Base-by-base conservation (phyloP, 1,139 yeast genomes). In the Yamadazyma sp. region DNA sequence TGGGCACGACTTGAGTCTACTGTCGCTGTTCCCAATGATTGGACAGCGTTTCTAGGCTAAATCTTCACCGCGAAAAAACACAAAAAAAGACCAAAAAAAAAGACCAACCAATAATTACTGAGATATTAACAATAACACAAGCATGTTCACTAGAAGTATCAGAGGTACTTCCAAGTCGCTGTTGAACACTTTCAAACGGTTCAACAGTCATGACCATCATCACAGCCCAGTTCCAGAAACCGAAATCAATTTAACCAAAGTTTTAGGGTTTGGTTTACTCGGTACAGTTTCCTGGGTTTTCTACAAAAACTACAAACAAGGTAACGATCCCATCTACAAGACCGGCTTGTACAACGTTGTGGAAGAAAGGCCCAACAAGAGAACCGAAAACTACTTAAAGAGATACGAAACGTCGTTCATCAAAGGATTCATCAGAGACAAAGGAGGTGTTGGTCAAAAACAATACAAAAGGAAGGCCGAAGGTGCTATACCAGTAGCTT, bases 381-480 rank as follows among this genome's bases (percentile, higher is more conserved):
- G 77, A 61, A 64, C 59, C 45, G 72, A 66, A 45, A 63, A 59
- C 46, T 66, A 61, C 54, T 56, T 59, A 39, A 64, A 62, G 45
- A 62, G 69, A 51, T 69, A 69, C 58, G 67, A 70, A 51, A 54
- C 64, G 12, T 69, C 75, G 14, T 69, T 70, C 53, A 59, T 70
- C 46, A 69, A 68, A 54, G 61, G 61, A n/a, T 66, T 61, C 46
- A 69, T 68, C 38, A 67, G 66, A 55, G 77, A 73, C 51, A 71
- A 69, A 54, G 77, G 77, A 36, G 76, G 77, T 36, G 59, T 69
- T 52, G 76, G 75, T 40, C 73, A 65, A 54, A 66, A 59, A 47
- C 73, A 67, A 47, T 65, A 61, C 50, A 66, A 70, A 53, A 62
- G 66, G 56, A 48, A 55, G 39, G 51, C 58, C 15, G 64, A 58